Evolutionary conservation across 169 alveolate species (phyloP), one percentile per base, ranked within the genome.

Genomic region (Plasmodium falciparum): DNA sequence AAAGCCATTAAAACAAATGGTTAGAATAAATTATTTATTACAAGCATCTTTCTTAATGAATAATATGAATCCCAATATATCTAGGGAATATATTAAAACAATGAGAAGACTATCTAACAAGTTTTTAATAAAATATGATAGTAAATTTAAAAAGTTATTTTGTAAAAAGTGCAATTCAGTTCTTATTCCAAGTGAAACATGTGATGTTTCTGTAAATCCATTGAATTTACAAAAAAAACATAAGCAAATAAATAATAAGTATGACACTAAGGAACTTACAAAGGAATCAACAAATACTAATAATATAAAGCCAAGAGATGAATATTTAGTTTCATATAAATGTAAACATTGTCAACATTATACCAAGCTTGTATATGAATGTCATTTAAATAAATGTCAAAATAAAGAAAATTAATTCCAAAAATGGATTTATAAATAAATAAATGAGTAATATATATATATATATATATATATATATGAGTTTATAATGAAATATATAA

Each of bases 131-230:
- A 70, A 72, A 86, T 24, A 72, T 73, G 88, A 72, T 66, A 86
- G 50, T 71, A 65, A 70, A 71, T 86, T 72, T 66, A 86, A 86
- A 73, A 86, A 86, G 33, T 61, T 86, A 20, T 86, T 86, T 67
- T 86, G 92, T 45, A 86, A 86, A 86, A 86, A 86, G 63, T 86
- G 92, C 22, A 72, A 86, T 54, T 65, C 92, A 52, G 92, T 86
- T 65, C 88, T 86, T 52, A 71, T 86, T 62, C 92, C 92, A 58
- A 63, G 88, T 72, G 88, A 33, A 59, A 86, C 88, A 39, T 86
- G 92, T 39, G 50, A 86, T n/a, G 75, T 62, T 59, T 86, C 67
- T 49, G 88, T 86, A 71, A 59, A 86, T 20, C 76, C 86, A 62
- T 26, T 71, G 47, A 86, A 86, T 47, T 62, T 72, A 52, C 58